phyloP scores from a whole-genome alignment of 305 asterid species.

The Plantago rigida region DNA sequence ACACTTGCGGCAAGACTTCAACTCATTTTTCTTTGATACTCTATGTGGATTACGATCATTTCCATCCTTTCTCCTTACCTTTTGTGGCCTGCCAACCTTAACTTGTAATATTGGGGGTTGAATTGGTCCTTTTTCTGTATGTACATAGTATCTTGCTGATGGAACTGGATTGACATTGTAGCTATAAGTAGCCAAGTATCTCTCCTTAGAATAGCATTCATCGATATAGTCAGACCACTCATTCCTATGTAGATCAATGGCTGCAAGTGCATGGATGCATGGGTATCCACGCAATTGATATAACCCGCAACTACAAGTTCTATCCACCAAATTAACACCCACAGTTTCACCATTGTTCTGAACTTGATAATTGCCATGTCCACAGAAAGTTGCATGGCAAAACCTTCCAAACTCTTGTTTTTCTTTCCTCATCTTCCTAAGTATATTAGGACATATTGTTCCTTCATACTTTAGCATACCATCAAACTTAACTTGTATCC shows the following conservation, averaged over 20 bases:
- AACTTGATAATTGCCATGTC: not conserved
- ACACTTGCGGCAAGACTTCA: not conserved
- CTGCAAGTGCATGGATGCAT: not conserved
- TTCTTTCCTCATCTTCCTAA: not conserved
- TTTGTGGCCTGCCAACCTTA: not conserved
- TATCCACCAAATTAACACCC: not conserved
- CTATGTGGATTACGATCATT: not conserved
- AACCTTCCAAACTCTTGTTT: not conserved
- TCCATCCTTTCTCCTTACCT: not conserved
- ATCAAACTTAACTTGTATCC: not conserved
- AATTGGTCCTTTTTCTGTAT: not conserved
- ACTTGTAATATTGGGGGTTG: not conserved
- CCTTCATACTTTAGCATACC: not conserved
- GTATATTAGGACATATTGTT: not conserved
- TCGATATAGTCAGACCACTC: not conserved
- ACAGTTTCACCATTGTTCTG: not conserved
- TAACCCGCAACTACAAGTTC: not conserved
- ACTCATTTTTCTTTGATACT: not conserved
- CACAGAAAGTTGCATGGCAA: not conserved
- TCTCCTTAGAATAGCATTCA: not conserved
- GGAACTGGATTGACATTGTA: not conserved
- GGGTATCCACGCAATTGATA: not conserved
- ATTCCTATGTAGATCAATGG: not conserved
- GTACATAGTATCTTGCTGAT: not conserved
- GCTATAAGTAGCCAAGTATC: not conserved